Percentiles rank a stretch among this genome's conserved stretches.
Evolutionary conservation across 1,284 basidiomycete species (phyloP).

Genomic region (Trametes polyzona): DNA sequence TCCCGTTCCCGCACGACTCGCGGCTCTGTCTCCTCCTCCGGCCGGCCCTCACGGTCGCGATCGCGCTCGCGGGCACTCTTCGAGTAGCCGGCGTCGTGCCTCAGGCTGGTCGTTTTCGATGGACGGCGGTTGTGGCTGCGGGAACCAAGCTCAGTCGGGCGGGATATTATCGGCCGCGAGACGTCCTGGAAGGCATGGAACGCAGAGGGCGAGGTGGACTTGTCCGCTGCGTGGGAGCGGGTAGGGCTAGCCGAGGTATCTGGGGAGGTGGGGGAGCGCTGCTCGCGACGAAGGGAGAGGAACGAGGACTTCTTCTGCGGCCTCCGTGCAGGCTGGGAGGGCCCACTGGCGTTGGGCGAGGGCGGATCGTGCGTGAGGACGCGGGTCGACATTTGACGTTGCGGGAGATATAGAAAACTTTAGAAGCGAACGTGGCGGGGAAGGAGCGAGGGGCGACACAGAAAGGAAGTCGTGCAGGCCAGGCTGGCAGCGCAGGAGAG

Average conservation of each 20-base stretch:
- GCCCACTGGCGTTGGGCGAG: slow-evolving; percentile 16
- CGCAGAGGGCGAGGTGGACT: slow-evolving; percentile 40
- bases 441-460: slow-evolving; percentile 26
- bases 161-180: slow-evolving; percentile 29
- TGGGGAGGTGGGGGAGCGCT: slow-evolving; percentile 42
- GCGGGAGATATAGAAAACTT: slow-evolving; percentile 14
- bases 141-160: slow-evolving; percentile 24
- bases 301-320: slow-evolving; percentile 58
- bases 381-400: slow-evolving; percentile 34
- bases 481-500: slow-evolving; percentile 8
- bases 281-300: slow-evolving; percentile 57
- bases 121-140: slow-evolving; percentile 27
- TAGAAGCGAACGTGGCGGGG: slow-evolving; percentile 29
- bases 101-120: slow-evolving; percentile 29
- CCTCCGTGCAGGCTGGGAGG: slow-evolving; percentile 37
- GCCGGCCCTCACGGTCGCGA: slow-evolving; percentile 16
- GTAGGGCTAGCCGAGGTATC: slow-evolving; percentile 28
- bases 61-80: slow-evolving; percentile 19
- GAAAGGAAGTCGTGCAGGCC: slow-evolving; percentile 20
- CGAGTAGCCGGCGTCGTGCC: slow-evolving; percentile 26
- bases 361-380: slow-evolving; percentile 25
- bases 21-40: slow-evolving; percentile 17
- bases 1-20: slow-evolving; percentile 18
- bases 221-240: slow-evolving; percentile 28
- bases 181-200: slow-evolving; percentile 31